Conservation (phyloP, 2,329 filamentous ascomycete genomes). For the Alternaria longipes region DNA sequence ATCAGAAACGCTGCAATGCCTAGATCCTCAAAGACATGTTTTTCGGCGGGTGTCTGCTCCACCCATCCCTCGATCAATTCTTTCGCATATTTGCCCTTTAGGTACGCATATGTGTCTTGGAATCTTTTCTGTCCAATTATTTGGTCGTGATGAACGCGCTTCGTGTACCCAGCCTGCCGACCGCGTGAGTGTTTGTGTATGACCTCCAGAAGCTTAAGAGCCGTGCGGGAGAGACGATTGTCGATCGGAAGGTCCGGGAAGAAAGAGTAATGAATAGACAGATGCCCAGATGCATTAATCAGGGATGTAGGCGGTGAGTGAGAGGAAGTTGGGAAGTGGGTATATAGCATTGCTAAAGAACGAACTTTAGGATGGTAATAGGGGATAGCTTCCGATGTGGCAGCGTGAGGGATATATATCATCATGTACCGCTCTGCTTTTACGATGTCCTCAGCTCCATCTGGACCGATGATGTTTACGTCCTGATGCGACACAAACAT, state of each 20-base stretch:
- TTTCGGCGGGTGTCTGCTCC: conserved; percentile 84
- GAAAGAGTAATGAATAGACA: conserved; percentile 64
- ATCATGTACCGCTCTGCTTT: conserved; percentile 64
- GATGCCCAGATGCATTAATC: conserved; percentile 48
- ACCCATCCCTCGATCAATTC: conserved; percentile 78
- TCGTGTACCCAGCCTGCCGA: conserved; percentile 72
- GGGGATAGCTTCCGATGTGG: conserved; percentile 70
- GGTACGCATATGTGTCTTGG: conserved; percentile 80
- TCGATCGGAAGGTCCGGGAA: conserved; percentile 53
- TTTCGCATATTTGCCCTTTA: conserved; percentile 83
- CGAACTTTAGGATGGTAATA: conserved; percentile 87
- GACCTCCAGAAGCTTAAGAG: conserved; percentile 71
- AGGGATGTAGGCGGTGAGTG: neutral
- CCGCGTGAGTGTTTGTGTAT: conserved; percentile 79
- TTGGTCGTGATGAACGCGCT: conserved; percentile 84
- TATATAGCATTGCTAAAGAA: conserved; percentile 79
- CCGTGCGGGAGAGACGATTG: conserved; percentile 71
- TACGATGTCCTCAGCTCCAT: conserved; percentile 39
- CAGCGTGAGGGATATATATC: conserved; percentile 79
- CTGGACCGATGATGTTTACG: conserved; percentile 18
- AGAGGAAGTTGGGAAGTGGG: conserved; percentile 56
- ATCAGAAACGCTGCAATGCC: conserved; percentile 91
- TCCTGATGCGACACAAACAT: conserved; percentile 62
- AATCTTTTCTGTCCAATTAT: conserved; percentile 78
- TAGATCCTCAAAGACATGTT: conserved; percentile 96